Conservation (phyloP, 202 grass and related monocot species). For the Hordeum pubiflorum region DNA sequence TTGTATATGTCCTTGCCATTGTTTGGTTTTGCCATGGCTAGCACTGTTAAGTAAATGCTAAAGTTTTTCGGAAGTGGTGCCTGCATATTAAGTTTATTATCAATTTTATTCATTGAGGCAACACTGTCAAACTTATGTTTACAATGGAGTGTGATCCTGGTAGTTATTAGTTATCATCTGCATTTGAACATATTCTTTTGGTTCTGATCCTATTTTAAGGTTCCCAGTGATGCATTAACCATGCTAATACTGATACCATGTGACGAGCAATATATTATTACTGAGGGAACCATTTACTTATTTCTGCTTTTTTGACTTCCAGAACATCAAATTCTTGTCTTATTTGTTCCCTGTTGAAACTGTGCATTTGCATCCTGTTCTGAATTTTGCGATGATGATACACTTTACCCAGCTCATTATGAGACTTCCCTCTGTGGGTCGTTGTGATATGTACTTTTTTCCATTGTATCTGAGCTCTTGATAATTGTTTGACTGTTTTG, state of each 20-base stretch:
- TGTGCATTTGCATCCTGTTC: not conserved
- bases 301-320: not conserved
- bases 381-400: slow-evolving; percentile 48
- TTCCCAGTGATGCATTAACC: slow-evolving; percentile 75
- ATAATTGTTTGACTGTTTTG: not conserved
- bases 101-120: not conserved
- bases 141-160: not conserved
- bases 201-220: not conserved
- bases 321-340: not conserved
- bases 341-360: not conserved
- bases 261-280: slow-evolving; percentile 40
- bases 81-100: not conserved
- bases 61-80: no score
- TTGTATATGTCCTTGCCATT: not conserved
- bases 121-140: not conserved
- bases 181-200: not conserved
- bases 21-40: not conserved
- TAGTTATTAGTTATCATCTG: not conserved
- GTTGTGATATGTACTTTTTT: slow-evolving; percentile 40
- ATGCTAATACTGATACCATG: slow-evolving; percentile 72
- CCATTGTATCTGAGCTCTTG: slow-evolving; percentile 51
- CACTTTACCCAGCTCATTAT: slow-evolving; percentile 87
- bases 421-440: slow-evolving; percentile 58
- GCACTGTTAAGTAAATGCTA: not conserved
- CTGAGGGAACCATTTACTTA: slow-evolving; percentile 41